Evolutionary conservation across 106 monocot genomes (phyloP).

Genomic region (Acanthochlamys bracteata): DNA sequence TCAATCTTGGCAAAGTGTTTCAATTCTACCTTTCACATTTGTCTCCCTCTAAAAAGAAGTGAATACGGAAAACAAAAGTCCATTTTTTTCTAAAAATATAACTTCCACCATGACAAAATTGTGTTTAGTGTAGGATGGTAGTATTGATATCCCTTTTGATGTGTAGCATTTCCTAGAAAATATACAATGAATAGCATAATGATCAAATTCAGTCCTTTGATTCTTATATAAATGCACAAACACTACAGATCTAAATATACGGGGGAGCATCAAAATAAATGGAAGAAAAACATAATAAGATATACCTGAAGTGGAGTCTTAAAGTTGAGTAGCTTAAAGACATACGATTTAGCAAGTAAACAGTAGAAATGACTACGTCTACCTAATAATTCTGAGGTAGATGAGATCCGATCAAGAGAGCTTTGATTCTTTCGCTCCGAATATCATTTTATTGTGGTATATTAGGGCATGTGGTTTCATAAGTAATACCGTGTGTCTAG

Average conservation of each 20-base stretch:
- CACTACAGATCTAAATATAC: slow-evolving; percentile 2
- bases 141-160: slow-evolving; percentile 5
- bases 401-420: background rate
- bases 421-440: background rate
- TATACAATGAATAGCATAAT: background rate
- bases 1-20: too few species aligned
- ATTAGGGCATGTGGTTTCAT: background rate
- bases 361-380: background rate
- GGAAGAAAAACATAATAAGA: background rate
- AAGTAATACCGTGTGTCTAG: background rate
- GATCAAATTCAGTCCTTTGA: slow-evolving; percentile 2
- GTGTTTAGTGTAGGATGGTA: slow-evolving; percentile 1
- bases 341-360: background rate
- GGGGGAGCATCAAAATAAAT: too few species aligned
- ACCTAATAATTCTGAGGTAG: background rate
- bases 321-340: background rate
- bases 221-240: slow-evolving; percentile 1
- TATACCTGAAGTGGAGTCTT: background rate
- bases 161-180: background rate
- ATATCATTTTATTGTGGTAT: slow-evolving; percentile 3
- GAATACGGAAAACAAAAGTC: background rate
- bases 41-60: too few species aligned
- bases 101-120: background rate
- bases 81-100: background rate
- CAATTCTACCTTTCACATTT: too few species aligned